Percentiles rank a stretch among this genome's conserved stretches.
These are phyloP conservation scores for Verbena officinalis DNA, from an alignment of 257 asterid species.

Conservation along the genomic window DNA sequence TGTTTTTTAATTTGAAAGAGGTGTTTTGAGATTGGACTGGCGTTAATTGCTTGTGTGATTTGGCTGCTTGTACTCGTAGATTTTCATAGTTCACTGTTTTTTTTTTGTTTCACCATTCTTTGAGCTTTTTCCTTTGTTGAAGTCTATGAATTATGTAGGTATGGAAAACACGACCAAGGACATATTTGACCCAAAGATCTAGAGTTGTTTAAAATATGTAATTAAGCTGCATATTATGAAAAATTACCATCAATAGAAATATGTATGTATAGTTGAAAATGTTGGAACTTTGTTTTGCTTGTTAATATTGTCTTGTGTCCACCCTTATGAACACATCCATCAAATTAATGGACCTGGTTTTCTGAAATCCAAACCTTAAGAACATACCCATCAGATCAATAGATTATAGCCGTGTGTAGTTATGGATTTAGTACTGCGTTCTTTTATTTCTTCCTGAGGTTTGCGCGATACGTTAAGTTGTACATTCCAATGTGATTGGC, in stretches of 20 bases:
- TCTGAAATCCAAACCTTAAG: no score
- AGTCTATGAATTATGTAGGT: neutral
- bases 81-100: neutral
- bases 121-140: constrained; percentile 2
- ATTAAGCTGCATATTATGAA: neutral
- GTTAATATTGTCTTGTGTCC: neutral
- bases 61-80: neutral
- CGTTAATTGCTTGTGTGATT: constrained; percentile 3
- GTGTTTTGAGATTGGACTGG: neutral
- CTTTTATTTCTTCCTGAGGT: neutral
- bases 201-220: neutral
- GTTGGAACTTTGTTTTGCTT: neutral
- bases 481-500: neutral
- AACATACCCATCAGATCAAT: neutral
- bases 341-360: no score
- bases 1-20: constrained; percentile 14
- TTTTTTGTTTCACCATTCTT: neutral
- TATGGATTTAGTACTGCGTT: neutral
- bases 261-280: neutral
- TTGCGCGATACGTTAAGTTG: neutral
- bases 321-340: neutral
- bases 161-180: constrained; percentile 8
- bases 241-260: neutral
- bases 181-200: constrained; percentile 5
- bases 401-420: neutral